A percentile compares a stretch with the other conserved stretches of the same genome.
Conservation (phyloP, 805 yeast genomes). For the Candida boidinii region DNA sequence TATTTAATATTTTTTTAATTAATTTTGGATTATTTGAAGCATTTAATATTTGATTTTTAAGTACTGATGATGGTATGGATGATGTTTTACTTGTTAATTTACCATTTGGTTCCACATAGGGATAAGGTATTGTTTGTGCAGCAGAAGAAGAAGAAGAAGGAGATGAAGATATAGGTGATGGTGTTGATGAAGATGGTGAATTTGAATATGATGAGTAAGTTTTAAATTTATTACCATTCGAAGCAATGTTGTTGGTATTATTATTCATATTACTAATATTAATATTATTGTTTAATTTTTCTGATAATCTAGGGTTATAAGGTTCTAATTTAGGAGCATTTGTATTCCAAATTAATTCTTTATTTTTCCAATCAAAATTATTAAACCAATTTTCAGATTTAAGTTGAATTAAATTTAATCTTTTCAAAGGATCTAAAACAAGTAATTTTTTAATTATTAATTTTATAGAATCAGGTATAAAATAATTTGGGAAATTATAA, state of each 20-base stretch:
- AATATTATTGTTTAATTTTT: conserved; percentile 2
- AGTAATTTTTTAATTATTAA: conserved; percentile 62
- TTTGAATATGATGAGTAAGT: conserved; percentile 36
- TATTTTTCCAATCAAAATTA: conserved; percentile 57
- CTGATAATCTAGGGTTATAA: conserved; percentile 36
- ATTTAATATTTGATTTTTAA: conserved; percentile 22
- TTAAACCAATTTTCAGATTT: conserved; percentile 68
- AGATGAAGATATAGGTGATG: conserved; percentile 13
- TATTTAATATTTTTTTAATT: conserved; percentile 25
- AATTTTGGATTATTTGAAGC: conserved; percentile 23
- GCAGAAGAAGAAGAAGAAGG: conserved; percentile 4
- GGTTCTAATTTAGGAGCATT: conserved; percentile 64
- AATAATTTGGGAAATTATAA: conserved; percentile 60
- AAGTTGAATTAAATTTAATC: conserved; percentile 50
- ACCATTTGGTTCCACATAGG: conserved; percentile 16
- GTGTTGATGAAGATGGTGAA: conserved; percentile 14
- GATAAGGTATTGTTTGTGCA: conserved; percentile 9
- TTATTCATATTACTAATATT: conserved; percentile 1
- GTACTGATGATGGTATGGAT: conserved; percentile 18
- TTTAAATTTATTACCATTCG: conserved; percentile 4
- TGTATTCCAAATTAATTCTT: conserved; percentile 58
- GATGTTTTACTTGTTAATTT: conserved; percentile 17
- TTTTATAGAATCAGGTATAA: conserved; percentile 52
- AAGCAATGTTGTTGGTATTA: not conserved
- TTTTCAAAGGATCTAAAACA: conserved; percentile 58